Conservation (phyloP, 257 asterid genomes). For the Lithospermum erythrorhizon region DNA sequence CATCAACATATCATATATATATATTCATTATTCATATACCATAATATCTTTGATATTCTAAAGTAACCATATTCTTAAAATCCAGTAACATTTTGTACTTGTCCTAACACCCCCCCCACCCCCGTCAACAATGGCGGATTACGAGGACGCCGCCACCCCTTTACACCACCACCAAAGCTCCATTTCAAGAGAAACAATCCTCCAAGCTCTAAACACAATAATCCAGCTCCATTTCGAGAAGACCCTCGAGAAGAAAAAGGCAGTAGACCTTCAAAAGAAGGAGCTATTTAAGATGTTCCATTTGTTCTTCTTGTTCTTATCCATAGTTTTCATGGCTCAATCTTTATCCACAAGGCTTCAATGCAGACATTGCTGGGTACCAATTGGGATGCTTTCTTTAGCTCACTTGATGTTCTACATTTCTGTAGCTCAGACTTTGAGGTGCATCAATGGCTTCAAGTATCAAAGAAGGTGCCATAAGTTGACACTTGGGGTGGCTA, state of each 20-base stretch:
- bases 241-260: conserved; percentile 80
- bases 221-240: conserved; percentile 97
- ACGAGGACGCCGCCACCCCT: conserved; percentile 20
- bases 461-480: conserved; percentile 94
- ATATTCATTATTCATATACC: too few relatives aligned
- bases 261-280: conserved; percentile 79
- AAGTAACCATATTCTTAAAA: too few relatives aligned
- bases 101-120: too few relatives aligned
- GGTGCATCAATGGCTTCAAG: conserved; percentile 94
- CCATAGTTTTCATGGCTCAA: conserved; percentile 41
- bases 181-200: conserved; percentile 58
- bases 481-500: conserved; percentile 77
- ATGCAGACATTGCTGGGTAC: conserved; percentile 90
- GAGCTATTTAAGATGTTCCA: conserved; percentile 84
- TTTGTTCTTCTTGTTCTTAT: conserved; percentile 69
- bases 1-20: too few relatives aligned
- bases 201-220: conserved; percentile 82
- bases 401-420: conserved; percentile 82
- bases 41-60: too few relatives aligned
- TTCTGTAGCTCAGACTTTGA: conserved; percentile 79
- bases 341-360: conserved; percentile 51
- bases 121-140: conserved; percentile 46
- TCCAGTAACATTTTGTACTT: too few relatives aligned
- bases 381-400: conserved; percentile 71
- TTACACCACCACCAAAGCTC: conserved; percentile 26